Base-by-base conservation (phyloP, 352 stramenopile genomes). In the Pythium angustatum region DNA sequence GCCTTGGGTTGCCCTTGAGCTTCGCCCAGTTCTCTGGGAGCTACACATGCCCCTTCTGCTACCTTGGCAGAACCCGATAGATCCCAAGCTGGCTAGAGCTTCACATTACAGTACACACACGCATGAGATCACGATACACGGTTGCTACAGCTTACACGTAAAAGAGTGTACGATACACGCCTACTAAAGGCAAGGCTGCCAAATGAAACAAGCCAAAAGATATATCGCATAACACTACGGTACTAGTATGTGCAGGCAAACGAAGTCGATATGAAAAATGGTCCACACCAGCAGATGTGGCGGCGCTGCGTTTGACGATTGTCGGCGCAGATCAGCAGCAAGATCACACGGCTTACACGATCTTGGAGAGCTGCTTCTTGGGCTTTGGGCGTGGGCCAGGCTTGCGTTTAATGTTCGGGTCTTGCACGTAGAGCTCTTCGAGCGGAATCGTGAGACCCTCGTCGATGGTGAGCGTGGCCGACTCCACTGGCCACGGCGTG, bases 21-120 rank as follows among this genome's bases (percentile, higher is more conserved):
- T 89, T 91, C 56, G 61, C 70, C 2, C 79, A 91, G 45, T 89
- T 85, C 43, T 71, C 78, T 1, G 60, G 68, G 1, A 70, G 81
- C 55, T 91, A 87, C 62, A 85, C 77, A 8, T 91, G 82, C 63
- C 80, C 82, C 10, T 68, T 61, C 33, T 91, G 82, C 67, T 91
- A 86, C 60, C 66, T 88, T 14, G 78, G 78, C n/a, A 58, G 76
- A 50, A 59, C 40, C 22, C 67, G 68, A 60, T 68, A 63, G 30
- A 63, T 17, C 7, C 9, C 10, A 1, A 8, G n/a, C 11, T 48
- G 40, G 40, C 15, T 48, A n/a, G n/a, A n/a, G n/a, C n/a, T n/a
- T n/a, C n/a, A n/a, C n/a, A n/a, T n/a, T n/a, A n/a, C n/a, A n/a
- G n/a, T n/a, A n/a, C n/a, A n/a, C n/a, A n/a, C n/a, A n/a, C n/a